phyloP scores from a whole-genome alignment of 208 protist genomes.

The Trypanosoma cruzi region DNA sequence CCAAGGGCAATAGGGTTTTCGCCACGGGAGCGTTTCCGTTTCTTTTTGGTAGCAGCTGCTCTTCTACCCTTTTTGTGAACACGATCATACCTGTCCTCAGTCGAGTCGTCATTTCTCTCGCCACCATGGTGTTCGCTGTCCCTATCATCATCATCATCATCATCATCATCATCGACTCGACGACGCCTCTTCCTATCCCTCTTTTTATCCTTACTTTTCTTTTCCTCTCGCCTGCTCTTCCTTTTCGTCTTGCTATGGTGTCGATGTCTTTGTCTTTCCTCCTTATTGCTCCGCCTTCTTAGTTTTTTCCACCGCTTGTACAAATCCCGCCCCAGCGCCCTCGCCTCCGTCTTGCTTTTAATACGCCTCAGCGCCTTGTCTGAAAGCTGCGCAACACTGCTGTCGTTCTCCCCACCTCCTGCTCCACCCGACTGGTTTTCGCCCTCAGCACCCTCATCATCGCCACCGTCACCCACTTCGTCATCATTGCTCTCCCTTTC shows the following conservation, averaged over 20 bases:
- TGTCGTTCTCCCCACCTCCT: background rate
- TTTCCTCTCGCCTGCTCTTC: constrained; percentile 19
- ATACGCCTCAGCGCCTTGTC: constrained; percentile 54
- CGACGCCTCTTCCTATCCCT: constrained; percentile 25
- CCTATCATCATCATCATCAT: no score
- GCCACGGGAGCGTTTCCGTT: constrained; percentile 9
- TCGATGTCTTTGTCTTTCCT: constrained; percentile 27
- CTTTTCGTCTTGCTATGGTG: constrained; percentile 24
- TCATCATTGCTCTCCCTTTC: constrained; percentile 7
- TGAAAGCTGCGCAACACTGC: constrained; percentile 10
- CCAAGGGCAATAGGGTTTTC: constrained; percentile 23
- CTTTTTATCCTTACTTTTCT: constrained; percentile 23
- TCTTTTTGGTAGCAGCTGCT: background rate
- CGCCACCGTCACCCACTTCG: background rate
- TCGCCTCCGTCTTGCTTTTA: constrained; percentile 53
- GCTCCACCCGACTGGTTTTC: background rate
- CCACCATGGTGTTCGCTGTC: constrained; percentile 15
- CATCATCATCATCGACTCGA: constrained; percentile 27
- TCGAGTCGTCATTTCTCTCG: constrained; percentile 14
- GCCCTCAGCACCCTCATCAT: no score
- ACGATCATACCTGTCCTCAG: background rate
- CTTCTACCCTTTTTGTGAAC: constrained; percentile 14
- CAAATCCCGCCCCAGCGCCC: constrained; percentile 44
- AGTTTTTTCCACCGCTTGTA: constrained; percentile 87
- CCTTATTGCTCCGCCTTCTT: constrained; percentile 24